Base-by-base conservation (phyloP, 441 rosid species). In the Croton laevigatus region DNA sequence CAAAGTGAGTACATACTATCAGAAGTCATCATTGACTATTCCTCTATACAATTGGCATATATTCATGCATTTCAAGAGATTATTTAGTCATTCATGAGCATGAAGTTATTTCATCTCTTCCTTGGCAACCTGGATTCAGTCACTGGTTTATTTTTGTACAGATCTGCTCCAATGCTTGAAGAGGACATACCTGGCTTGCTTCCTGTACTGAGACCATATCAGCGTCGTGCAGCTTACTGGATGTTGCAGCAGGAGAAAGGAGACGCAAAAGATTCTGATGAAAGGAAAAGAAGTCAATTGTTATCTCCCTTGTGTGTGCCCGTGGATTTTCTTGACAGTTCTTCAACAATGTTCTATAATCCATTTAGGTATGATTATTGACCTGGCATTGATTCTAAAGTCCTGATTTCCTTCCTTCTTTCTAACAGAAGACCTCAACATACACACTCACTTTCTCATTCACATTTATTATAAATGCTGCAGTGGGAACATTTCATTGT, bases 141-240 rank as follows among this genome's bases (percentile, higher is more conserved):
- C 40, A 59, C 59, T 65, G 65, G 68, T 66, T 49, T 73, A 38
- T 75, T 69, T 57, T 73, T 72, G 20, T 76, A 58, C 83, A 94
- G 99, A 81, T 88, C 59, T 64, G 81, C 82, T 48, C 79, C 87
- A 1, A 82, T 86, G 89, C 91, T 95, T 72, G 87, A 81, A 73
- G 89, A 83, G 81, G 86, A 78, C 71, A 64, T 89, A 64, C 83
- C 85, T 71, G 90, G 86, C 85, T 76, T 95, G 86, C 89, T 88
- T 46, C 97, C 96, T 72, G 82, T 81, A 48, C 80, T 95, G 72
- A 88, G 97, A 82, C 95, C 98, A 57, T 95, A 95, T 83, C 98
- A 91, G 77, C 88, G 89, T 10, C 96, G 99, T 62, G 99, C 99
- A 46, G 97, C 88, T 69, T 80, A 84, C 75, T 95, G 99, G 99